Conservation (phyloP, 768 basidiomycete species). For the Lepiota brunneoincarnata region DNA sequence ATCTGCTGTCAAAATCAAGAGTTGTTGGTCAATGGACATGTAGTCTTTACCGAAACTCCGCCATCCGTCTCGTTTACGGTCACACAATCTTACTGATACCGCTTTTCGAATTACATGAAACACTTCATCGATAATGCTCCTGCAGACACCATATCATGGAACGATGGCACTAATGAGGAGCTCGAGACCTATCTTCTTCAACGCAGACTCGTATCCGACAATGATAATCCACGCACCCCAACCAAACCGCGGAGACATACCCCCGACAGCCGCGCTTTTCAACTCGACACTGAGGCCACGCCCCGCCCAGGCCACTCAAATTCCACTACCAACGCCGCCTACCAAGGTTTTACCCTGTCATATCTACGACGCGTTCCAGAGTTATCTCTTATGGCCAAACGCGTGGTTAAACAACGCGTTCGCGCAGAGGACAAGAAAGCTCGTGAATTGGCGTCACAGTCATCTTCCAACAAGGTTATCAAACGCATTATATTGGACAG, state of each 20-base stretch:
- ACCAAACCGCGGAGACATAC: conserved; percentile 28
- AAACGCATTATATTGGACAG: conserved; percentile 4
- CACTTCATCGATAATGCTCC: conserved; percentile 72
- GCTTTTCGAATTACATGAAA: conserved; percentile 77
- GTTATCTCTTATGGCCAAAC: conserved; percentile 57
- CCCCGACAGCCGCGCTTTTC: conserved; percentile 1
- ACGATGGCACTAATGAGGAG: conserved; percentile 9
- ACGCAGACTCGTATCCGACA: conserved; percentile 1
- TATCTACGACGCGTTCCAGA: conserved; percentile 79
- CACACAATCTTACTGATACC: conserved; percentile 64
- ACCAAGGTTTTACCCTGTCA: conserved; percentile 64
- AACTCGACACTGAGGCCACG: not conserved
- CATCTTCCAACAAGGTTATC: conserved; percentile 1
- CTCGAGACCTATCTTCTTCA: not conserved
- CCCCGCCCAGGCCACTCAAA: not conserved
- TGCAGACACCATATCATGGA: conserved; percentile 1
- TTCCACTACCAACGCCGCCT: not conserved
- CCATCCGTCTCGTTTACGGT: conserved; percentile 69
- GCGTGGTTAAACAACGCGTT: conserved; percentile 59
- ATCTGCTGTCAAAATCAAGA: not conserved
- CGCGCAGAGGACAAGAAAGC: conserved; percentile 44
- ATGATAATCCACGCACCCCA: conserved; percentile 28
- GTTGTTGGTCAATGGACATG: not conserved
- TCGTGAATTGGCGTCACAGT: not conserved
- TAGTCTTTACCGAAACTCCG: conserved; percentile 51